Percentiles rank a stretch among this genome's conserved stretches.
phyloP scores from a whole-genome alignment of 2,329 filamentous ascomycete species.

The Fonsecaea erecta region DNA sequence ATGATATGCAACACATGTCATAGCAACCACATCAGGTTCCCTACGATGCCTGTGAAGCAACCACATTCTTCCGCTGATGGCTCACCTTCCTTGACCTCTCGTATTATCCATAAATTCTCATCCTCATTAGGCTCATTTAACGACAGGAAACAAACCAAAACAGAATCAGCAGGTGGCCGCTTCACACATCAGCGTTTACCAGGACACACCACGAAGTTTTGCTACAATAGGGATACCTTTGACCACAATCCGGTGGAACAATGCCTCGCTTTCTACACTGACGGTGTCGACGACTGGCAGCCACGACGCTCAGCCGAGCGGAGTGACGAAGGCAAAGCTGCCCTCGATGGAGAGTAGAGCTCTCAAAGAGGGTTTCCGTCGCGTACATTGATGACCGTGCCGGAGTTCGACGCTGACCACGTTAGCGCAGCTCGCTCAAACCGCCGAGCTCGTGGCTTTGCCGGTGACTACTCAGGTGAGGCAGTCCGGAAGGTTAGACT shows the following conservation, averaged over 20 bases:
- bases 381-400: slow-evolving; percentile 9
- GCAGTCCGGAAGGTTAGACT: not conserved
- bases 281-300: slow-evolving; percentile 7
- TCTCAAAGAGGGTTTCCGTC: slow-evolving; percentile 14
- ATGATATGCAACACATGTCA: slow-evolving; percentile 33
- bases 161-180: not conserved
- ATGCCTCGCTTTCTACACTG: not conserved
- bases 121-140: slow-evolving; percentile 14
- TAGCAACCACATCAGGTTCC: slow-evolving; percentile 34
- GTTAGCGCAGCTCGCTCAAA: slow-evolving; percentile 27
- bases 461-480: slow-evolving; percentile 1
- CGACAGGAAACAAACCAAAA: slow-evolving; percentile 4
- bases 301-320: not conserved
- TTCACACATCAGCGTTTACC: not conserved
- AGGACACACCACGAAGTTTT: slow-evolving; percentile 1
- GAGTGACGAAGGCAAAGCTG: not conserved
- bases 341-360: not conserved
- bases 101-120: slow-evolving; percentile 14
- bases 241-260: not conserved
- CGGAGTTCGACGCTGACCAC: slow-evolving; percentile 25
- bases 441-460: slow-evolving; percentile 17
- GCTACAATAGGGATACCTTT: not conserved
- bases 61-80: slow-evolving; percentile 9
- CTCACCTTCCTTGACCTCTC: slow-evolving; percentile 18
- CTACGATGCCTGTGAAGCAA: slow-evolving; percentile 28